Evolutionary conservation across 805 yeast species (phyloP).

Genomic region (Teunomyces cretensis): DNA sequence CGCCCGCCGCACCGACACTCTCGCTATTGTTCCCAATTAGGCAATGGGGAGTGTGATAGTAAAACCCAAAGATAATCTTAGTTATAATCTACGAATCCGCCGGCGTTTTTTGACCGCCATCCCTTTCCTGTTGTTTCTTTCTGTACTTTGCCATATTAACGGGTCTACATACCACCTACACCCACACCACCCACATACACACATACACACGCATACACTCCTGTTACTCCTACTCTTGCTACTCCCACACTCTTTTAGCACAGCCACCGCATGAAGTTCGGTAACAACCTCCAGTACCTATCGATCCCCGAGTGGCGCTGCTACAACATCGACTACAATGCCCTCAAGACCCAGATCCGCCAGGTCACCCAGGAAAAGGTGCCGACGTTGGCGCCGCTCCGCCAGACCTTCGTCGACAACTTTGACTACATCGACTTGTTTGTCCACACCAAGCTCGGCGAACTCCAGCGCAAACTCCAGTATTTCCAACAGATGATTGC

Average conservation of each 20-base stretch:
- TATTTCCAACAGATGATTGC: slow-evolving; percentile 20
- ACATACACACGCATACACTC: no score
- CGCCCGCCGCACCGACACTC: not conserved
- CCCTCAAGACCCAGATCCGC: slow-evolving; percentile 65
- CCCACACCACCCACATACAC: not conserved
- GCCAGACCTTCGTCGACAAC: slow-evolving; percentile 49
- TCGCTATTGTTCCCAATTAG: slow-evolving; percentile 4
- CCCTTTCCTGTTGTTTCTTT: no score
- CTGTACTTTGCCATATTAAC: no score
- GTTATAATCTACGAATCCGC: not conserved
- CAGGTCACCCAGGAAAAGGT: slow-evolving; percentile 43
- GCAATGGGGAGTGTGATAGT: slow-evolving; percentile 6
- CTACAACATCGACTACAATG: slow-evolving; percentile 81
- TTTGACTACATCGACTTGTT: slow-evolving; percentile 63
- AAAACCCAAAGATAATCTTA: not conserved
- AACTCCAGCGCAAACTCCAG: slow-evolving; percentile 51
- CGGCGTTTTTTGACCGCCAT: no score
- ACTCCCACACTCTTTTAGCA: no score
- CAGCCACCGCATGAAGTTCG: slow-evolving; percentile 74
- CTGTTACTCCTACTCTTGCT: no score
- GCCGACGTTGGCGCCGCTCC: slow-evolving; percentile 31
- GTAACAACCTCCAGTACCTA: slow-evolving; percentile 67
- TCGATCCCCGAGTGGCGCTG: slow-evolving; percentile 88
- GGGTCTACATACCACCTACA: not conserved
- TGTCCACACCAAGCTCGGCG: slow-evolving; percentile 66